Percentiles rank a stretch among this genome's conserved stretches.
Evolutionary conservation across 208 protist genomes (phyloP).

Genomic region (Histomonas meleagridis): DNA sequence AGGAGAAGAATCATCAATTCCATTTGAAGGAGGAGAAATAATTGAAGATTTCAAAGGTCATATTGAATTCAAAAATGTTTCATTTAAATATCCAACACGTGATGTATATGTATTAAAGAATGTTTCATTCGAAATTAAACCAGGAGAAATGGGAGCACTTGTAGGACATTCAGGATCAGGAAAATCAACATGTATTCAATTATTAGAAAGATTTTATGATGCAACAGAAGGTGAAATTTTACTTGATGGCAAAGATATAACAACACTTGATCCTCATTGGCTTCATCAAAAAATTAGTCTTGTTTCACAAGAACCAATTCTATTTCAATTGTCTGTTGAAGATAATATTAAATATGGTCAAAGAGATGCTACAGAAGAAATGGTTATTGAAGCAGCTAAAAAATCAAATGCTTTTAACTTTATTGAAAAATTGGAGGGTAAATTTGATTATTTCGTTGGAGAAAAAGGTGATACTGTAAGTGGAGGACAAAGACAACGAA

Average conservation of each 20-base stretch:
- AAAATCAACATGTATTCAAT: conserved; percentile 47
- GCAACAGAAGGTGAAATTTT: conserved; percentile 66
- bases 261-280: conserved; percentile 60
- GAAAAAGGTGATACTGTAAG: conserved; percentile 32
- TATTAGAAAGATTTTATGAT: conserved; percentile 83
- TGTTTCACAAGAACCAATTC: conserved; percentile 81
- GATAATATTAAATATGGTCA: conserved; percentile 54
- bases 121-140: conserved; percentile 39
- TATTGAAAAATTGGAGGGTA: neutral
- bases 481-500: conserved; percentile 49
- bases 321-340: conserved; percentile 63
- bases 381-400: neutral
- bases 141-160: conserved; percentile 43
- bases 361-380: conserved; percentile 1
- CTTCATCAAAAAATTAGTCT: conserved; percentile 71
- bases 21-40: neutral
- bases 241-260: conserved; percentile 73
- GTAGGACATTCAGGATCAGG: conserved; percentile 41
- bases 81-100: conserved; percentile 33
- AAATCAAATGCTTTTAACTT: neutral
- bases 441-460: neutral
- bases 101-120: conserved; percentile 34
- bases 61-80: conserved; percentile 36
- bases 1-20: neutral
- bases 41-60: neutral